These are phyloP conservation scores for Emericellopsis terricola DNA, from an alignment of 495 filamentous ascomycete genomes.

Conservation along the genomic window DNA sequence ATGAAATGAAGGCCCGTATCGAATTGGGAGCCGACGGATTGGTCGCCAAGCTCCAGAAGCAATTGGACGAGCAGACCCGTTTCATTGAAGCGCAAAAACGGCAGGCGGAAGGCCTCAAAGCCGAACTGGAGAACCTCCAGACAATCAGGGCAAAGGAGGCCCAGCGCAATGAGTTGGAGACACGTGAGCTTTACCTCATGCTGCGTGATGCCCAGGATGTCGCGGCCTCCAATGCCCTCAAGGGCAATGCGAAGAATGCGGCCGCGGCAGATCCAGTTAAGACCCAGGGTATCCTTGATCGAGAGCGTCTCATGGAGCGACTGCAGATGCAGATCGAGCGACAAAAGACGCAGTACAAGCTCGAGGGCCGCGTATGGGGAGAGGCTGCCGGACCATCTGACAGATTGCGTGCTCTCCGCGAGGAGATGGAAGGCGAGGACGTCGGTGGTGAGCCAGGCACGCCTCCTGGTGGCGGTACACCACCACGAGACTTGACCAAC, in stretches of 20 bases:
- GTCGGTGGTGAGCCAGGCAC: constrained; percentile 14
- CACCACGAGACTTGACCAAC: constrained; percentile 22
- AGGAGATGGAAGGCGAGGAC: constrained; percentile 67
- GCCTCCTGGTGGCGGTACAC: constrained; percentile 10
- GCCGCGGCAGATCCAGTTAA: constrained; percentile 48
- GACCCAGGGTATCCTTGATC: constrained; percentile 84
- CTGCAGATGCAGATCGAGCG: constrained; percentile 89
- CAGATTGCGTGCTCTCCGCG: constrained; percentile 74
- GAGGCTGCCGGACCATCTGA: constrained; percentile 73
- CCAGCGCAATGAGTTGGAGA: constrained; percentile 89
- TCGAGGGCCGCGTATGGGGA: constrained; percentile 89
- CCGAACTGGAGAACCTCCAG: constrained; percentile 76
- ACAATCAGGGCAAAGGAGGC: constrained; percentile 76
- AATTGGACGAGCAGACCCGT: constrained; percentile 76
- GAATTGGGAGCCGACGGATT: constrained; percentile 87
- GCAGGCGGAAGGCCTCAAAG: constrained; percentile 72
- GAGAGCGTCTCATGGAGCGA: constrained; percentile 77
- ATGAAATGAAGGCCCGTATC: constrained; percentile 87
- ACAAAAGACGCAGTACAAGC: constrained; percentile 94
- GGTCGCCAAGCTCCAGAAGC: constrained; percentile 81
- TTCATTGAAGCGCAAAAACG: constrained; percentile 79
- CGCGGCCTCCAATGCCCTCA: constrained; percentile 70
- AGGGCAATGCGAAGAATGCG: constrained; percentile 33
- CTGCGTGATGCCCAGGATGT: constrained; percentile 94
- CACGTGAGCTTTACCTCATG: constrained; percentile 94